These are phyloP conservation scores for Physcia stellaris DNA, from an alignment of 495 filamentous ascomycete species.

Conservation along the genomic window DNA sequence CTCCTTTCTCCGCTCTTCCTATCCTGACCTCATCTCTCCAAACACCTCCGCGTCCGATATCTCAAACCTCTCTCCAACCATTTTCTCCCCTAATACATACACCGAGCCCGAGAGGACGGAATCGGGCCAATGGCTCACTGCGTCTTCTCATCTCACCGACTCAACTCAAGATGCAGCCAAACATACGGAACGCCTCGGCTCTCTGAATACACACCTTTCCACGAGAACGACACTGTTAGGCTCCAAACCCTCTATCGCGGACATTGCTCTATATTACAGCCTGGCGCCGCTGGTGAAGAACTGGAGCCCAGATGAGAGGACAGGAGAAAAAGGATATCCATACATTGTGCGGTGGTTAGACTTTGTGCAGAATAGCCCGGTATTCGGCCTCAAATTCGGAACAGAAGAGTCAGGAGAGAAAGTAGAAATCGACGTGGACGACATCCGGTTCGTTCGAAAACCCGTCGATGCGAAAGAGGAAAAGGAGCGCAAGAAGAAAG, in stretches of 20 bases:
- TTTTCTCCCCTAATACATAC: conserved; percentile 59
- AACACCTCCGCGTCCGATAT: conserved; percentile 38
- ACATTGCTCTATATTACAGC: conserved; percentile 72
- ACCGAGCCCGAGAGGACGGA: conserved; percentile 65
- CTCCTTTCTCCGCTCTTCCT: conserved; percentile 40
- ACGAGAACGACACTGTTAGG: conserved; percentile 83
- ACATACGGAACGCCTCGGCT: conserved; percentile 39
- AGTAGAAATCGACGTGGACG: conserved; percentile 61
- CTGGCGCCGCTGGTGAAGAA: conserved; percentile 63
- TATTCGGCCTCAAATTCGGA: conserved; percentile 59
- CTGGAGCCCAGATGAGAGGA: conserved; percentile 79
- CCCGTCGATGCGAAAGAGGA: conserved; percentile 73
- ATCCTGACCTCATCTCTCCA: conserved; percentile 33
- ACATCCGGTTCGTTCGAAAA: conserved; percentile 71
- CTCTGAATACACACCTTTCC: conserved; percentile 74
- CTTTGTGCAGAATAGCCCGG: conserved; percentile 78
- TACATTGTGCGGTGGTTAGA: conserved; percentile 86
- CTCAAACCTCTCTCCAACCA: conserved; percentile 32
- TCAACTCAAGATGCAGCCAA: conserved; percentile 44
- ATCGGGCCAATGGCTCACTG: conserved; percentile 75
- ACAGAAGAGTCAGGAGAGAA: conserved; percentile 68
- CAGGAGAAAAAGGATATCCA: conserved; percentile 78
- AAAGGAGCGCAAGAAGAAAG: conserved; percentile 80
- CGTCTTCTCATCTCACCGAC: conserved; percentile 52
- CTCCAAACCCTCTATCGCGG: conserved; percentile 79